Evolutionary conservation across 2,329 filamentous ascomycete genomes (phyloP).

Genomic region (Coniochaeta sp.): DNA sequence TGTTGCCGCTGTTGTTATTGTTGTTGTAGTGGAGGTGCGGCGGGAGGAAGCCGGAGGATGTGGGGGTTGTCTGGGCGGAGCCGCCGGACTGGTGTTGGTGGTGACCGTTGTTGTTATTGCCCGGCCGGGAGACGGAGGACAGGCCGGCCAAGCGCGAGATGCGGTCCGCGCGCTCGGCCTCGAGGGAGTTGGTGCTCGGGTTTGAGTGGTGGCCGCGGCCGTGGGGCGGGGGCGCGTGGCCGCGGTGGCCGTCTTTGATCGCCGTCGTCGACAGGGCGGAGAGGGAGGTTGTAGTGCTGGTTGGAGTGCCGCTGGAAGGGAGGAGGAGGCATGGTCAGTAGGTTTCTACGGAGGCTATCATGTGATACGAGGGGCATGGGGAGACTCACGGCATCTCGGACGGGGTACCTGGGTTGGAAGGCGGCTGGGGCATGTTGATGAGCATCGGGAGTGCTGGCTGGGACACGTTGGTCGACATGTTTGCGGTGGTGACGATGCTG

Average conservation of each 20-base stretch:
- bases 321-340: no score
- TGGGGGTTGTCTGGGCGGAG: background rate
- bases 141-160: slow-evolving; percentile 93
- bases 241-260: slow-evolving; percentile 93
- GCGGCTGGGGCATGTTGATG: slow-evolving; percentile 77
- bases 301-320: slow-evolving; percentile 73
- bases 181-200: slow-evolving; percentile 65
- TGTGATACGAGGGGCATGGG: background rate
- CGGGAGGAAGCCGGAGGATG: slow-evolving; percentile 34
- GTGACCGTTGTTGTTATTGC: slow-evolving; percentile 18
- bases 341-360: no score
- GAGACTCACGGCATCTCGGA: slow-evolving; percentile 80
- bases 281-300: slow-evolving; percentile 85
- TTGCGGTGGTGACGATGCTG: background rate
- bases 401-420: slow-evolving; percentile 77
- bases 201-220: slow-evolving; percentile 50
- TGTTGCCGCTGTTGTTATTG: slow-evolving; percentile 36
- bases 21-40: no score
- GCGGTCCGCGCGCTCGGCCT: slow-evolving; percentile 88
- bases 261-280: slow-evolving; percentile 88
- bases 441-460: slow-evolving; percentile 53
- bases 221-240: slow-evolving; percentile 59
- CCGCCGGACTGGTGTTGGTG: slow-evolving; percentile 7
- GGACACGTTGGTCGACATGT: slow-evolving; percentile 15
- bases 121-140: slow-evolving; percentile 64